Base-by-base conservation (phyloP, 768 basidiomycete species). In the Pulveroboletus frians region DNA sequence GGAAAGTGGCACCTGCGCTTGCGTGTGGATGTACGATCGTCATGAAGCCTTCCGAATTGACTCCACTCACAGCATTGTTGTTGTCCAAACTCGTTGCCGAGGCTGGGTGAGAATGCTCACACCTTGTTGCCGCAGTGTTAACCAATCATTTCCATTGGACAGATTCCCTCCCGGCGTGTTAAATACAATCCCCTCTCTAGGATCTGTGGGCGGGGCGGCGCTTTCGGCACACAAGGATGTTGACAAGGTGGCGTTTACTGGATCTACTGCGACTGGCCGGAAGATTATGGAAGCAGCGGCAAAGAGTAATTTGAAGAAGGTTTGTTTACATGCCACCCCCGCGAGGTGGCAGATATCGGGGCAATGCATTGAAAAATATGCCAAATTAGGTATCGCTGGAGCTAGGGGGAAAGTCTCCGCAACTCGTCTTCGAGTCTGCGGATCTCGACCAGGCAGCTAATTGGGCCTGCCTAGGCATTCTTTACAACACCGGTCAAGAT, bases 241-340 rank as follows among this genome's bases (percentile, higher is more conserved):
- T 40, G 91, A 96, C 73, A 95, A 96, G 69, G 78, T 97, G 53
- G 93, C 94, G 2, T 96, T 97, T 69, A 97, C 95, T 9, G 95
- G 95, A 39, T 92, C 88, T 31, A 94, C 92, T 13, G 62, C 80
- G 47, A 94, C 92, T 5, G 95, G 95, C 20, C 79, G 92, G 20
- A 88, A 85, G 62, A 83, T 98, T 62, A 85, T 92, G 82, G 83
- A 86, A 62, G 92, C 94, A 13, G 91, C 94, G 2, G 91, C 94
- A 8, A 84, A 85, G 66, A 89, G 86, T 58, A 98, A 98, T 71
- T 69, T 97, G 54, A 98, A 98, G 71, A 95, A 95, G 76, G 92
- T 79, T 44, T 15, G 59, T 52, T 32, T 56, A 57, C 55, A 58
- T 56, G 65, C 63, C 41, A 54, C 48, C 54, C 61, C 57, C 51